These are phyloP conservation scores for Cercospora nicotianae DNA, from an alignment of 2,329 filamentous ascomycete species.

Conservation along the genomic window DNA sequence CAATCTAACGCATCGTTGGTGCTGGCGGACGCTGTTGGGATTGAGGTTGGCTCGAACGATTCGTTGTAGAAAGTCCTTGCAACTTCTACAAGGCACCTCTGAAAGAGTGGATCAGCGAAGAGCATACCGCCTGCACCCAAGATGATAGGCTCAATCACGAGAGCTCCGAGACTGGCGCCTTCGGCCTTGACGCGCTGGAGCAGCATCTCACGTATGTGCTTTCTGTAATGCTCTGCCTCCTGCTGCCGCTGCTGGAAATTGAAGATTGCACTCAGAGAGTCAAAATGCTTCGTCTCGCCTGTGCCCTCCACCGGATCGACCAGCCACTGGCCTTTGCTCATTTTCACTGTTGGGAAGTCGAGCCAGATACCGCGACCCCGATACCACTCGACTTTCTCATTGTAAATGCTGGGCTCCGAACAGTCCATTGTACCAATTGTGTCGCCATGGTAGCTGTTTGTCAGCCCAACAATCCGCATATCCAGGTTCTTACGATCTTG, in stretches of 20 bases:
- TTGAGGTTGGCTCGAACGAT: not conserved
- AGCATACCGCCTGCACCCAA: slow-evolving; percentile 83
- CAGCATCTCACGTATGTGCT: slow-evolving; percentile 48
- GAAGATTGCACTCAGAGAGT: slow-evolving; percentile 59
- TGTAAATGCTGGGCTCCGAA: slow-evolving; percentile 73
- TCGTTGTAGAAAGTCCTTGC: slow-evolving; percentile 51
- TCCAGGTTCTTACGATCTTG: slow-evolving; percentile 49
- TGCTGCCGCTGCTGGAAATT: slow-evolving; percentile 47
- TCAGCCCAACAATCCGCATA: slow-evolving; percentile 70
- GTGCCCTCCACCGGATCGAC: slow-evolving; percentile 56
- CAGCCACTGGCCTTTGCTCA: slow-evolving; percentile 65
- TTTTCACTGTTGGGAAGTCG: slow-evolving; percentile 71
- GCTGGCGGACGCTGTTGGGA: not conserved
- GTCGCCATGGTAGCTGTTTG: slow-evolving; percentile 82
- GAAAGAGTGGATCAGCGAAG: slow-evolving; percentile 81
- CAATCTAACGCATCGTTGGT: slow-evolving; percentile 49
- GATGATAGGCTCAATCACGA: slow-evolving; percentile 78
- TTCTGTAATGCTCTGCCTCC: slow-evolving; percentile 28
- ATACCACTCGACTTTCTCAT: slow-evolving; percentile 86
- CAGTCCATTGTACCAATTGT: slow-evolving; percentile 88
- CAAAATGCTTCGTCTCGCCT: slow-evolving; percentile 43
- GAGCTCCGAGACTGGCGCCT: slow-evolving; percentile 69
- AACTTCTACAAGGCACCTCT: slow-evolving; percentile 66
- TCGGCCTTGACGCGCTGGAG: slow-evolving; percentile 50
- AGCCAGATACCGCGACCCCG: slow-evolving; percentile 76